A percentile compares a stretch with the other conserved stretches of the same genome.
phyloP scores from a whole-genome alignment of 2,329 filamentous ascomycete species.

The Torrubiellomyces zombiae region DNA sequence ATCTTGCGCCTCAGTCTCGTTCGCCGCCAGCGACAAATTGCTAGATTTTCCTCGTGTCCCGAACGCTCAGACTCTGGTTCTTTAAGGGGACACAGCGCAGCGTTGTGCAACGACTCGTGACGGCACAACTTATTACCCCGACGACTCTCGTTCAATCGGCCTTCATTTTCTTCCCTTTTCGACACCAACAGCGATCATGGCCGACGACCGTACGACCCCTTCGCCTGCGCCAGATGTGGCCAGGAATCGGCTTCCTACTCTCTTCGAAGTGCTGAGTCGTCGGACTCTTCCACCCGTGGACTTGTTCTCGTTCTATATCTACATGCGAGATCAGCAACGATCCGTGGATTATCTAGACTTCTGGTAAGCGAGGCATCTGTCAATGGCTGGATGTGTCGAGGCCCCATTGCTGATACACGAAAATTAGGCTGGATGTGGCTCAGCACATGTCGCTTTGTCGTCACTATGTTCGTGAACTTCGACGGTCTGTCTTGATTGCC shows the following conservation, averaged over 20 bases:
- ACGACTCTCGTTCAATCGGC: too few species aligned
- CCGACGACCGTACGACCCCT: constrained; percentile 18
- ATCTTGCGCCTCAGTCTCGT: too few species aligned
- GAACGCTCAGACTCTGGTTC: too few species aligned
- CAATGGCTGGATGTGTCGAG: neutral
- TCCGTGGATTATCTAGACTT: constrained; percentile 98
- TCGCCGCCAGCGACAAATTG: too few species aligned
- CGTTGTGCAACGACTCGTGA: too few species aligned
- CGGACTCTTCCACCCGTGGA: constrained; percentile 92
- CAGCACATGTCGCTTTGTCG: constrained; percentile 97
- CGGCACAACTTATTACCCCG: too few species aligned
- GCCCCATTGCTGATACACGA: constrained; percentile 3
- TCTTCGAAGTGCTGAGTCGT: constrained; percentile 90
- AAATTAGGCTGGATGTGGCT: constrained; percentile 86
- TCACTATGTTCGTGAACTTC: constrained; percentile 90
- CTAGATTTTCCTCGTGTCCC: too few species aligned
- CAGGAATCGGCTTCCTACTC: constrained; percentile 77
- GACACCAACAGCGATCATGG: constrained; percentile 7
- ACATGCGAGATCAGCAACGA: constrained; percentile 96
- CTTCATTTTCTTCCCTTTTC: too few species aligned
- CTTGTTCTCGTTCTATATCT: constrained; percentile 98
- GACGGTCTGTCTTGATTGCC: constrained; percentile 79
- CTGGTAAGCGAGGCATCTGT: constrained; percentile 46
- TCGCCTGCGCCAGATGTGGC: constrained; percentile 41
- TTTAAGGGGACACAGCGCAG: too few species aligned